These are phyloP conservation scores for Exophiala calicioides DNA, from an alignment of 2,329 filamentous ascomycete genomes.

Conservation along the genomic window DNA sequence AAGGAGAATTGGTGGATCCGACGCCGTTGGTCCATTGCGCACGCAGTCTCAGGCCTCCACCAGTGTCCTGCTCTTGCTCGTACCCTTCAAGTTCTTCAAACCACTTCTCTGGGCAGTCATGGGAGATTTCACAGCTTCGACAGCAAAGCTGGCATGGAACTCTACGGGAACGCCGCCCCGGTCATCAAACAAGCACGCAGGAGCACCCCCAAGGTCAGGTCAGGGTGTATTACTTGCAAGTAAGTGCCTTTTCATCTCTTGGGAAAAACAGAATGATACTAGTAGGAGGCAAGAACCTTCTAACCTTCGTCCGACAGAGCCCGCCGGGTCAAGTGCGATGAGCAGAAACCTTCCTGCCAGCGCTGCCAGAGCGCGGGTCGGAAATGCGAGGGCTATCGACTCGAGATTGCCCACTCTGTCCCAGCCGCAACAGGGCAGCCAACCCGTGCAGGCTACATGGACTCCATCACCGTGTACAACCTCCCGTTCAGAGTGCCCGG, in stretches of 20 bases:
- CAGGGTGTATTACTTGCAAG: constrained; percentile 27
- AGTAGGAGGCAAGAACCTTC: neutral
- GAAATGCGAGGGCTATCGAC: constrained; percentile 59
- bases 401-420: neutral
- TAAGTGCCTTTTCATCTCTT: constrained; percentile 8
- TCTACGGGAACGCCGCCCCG: neutral
- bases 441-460: constrained; percentile 38
- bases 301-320: constrained; percentile 3
- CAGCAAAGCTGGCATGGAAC: too few species aligned
- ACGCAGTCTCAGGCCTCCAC: too few species aligned
- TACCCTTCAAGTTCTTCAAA: too few species aligned
- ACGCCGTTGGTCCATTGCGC: too few species aligned
- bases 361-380: constrained; percentile 62
- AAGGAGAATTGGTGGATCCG: too few species aligned
- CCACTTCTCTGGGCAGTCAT: too few species aligned
- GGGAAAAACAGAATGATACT: too few species aligned
- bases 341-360: constrained; percentile 39
- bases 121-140: too few species aligned
- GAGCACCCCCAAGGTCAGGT: constrained; percentile 22
- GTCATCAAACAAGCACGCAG: constrained; percentile 6
- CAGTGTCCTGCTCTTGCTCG: too few species aligned
- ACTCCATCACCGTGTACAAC: constrained; percentile 16
- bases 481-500: constrained; percentile 20
- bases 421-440: constrained; percentile 1
- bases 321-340: constrained; percentile 19